phyloP scores from a whole-genome alignment of 1,139 yeast species.

The Hanseniaspora sp. region DNA sequence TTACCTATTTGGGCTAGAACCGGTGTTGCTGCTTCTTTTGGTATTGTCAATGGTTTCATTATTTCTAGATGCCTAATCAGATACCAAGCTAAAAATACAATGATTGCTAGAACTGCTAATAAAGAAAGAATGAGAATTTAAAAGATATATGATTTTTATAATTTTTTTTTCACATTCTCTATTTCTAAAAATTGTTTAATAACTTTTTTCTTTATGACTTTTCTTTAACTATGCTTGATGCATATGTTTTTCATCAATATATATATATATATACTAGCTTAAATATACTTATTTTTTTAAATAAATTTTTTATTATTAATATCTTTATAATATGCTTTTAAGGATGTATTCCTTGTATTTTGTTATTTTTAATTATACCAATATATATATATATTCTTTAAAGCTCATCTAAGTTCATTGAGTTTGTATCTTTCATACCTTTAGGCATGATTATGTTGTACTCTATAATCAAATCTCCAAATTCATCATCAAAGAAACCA shows the following conservation, averaged over 20 bases:
- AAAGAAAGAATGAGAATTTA: conserved; percentile 1
- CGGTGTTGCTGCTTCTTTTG: conserved; percentile 11
- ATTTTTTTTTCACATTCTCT: no score
- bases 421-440: conserved; percentile 3
- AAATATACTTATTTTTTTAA: no score
- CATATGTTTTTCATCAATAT: background rate
- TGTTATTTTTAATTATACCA: background rate
- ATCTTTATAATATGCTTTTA: background rate
- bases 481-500: conserved; percentile 33
- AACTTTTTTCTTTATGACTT: no score
- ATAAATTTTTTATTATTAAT: no score
- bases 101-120: background rate
- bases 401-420: conserved; percentile 11
- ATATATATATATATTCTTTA: background rate
- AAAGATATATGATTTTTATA: no score
- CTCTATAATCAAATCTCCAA: conserved; percentile 67
- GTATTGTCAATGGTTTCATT: conserved; percentile 12
- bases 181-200: no score
- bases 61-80: conserved; percentile 12
- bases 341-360: background rate
- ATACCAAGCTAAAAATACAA: conserved; percentile 14
- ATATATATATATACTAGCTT: background rate
- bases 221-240: no score
- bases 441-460: conserved; percentile 43
- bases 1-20: conserved; percentile 14